Evolutionary conservation across 2,329 filamentous ascomycete genomes (phyloP).

Genomic region (Diaporthe longicolla): DNA sequence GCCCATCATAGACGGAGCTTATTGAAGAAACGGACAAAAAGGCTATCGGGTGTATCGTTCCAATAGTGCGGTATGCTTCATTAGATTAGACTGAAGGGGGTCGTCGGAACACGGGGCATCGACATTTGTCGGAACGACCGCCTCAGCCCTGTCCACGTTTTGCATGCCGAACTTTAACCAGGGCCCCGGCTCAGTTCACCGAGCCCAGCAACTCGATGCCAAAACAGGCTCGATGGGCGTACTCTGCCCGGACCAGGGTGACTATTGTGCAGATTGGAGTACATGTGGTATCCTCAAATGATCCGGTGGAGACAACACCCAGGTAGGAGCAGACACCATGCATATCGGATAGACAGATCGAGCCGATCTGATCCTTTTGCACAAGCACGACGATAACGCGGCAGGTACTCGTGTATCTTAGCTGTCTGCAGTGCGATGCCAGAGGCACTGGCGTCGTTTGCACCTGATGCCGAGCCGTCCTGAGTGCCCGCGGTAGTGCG

Average conservation of each 20-base stretch:
- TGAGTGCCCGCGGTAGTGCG: slow-evolving; percentile 18
- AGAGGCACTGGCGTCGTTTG: slow-evolving; percentile 34
- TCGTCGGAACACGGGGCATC: slow-evolving; percentile 21
- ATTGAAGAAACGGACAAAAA: slow-evolving; percentile 27
- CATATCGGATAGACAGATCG: neutral
- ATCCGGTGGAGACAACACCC: neutral
- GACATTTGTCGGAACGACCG: slow-evolving; percentile 25
- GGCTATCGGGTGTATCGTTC: slow-evolving; percentile 29
- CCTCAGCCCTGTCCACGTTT: slow-evolving; percentile 42
- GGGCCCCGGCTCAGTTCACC: slow-evolving; percentile 23
- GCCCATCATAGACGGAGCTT: slow-evolving; percentile 6
- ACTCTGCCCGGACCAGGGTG: neutral
- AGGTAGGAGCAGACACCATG: slow-evolving; percentile 12
- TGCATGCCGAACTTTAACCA: slow-evolving; percentile 38
- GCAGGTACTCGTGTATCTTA: slow-evolving; percentile 32
- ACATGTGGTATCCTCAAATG: slow-evolving; percentile 1
- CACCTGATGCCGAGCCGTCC: slow-evolving; percentile 34
- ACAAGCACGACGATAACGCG: slow-evolving; percentile 37
- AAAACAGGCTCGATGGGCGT: neutral
- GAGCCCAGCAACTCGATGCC: slow-evolving; percentile 18
- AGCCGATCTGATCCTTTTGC: slow-evolving; percentile 19
- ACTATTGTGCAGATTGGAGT: neutral
- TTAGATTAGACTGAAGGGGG: slow-evolving; percentile 17
- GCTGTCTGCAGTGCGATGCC: slow-evolving; percentile 40
- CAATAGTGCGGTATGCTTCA: slow-evolving; percentile 31